These are phyloP conservation scores for Eremochloa ophiuroides DNA, from an alignment of 176 grass and related monocot genomes.

Conservation along the genomic window DNA sequence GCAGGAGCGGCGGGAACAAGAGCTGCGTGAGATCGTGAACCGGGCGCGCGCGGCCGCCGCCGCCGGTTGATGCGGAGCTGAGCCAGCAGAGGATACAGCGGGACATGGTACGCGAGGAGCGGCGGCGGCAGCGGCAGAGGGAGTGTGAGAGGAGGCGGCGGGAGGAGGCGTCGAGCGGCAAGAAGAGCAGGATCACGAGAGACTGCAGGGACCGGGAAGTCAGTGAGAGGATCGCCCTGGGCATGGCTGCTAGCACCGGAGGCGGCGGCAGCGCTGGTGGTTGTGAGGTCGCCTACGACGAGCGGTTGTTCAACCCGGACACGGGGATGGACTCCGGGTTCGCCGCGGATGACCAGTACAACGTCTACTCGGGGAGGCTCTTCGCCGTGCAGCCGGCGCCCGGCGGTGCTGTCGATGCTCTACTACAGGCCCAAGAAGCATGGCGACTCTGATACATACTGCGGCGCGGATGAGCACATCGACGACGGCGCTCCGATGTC, in stretches of 20 bases:
- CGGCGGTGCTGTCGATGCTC: slow-evolving; percentile 19
- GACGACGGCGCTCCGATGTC: no score
- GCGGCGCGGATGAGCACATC: not conserved
- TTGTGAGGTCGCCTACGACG: slow-evolving; percentile 47
- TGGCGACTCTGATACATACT: slow-evolving; percentile 15
- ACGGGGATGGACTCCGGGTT: slow-evolving; percentile 47
- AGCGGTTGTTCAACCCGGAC: slow-evolving; percentile 55
- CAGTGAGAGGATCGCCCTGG: slow-evolving; percentile 59
- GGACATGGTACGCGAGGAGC: slow-evolving; percentile 35
- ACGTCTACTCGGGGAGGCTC: slow-evolving; percentile 43
- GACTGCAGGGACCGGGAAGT: slow-evolving; percentile 83
- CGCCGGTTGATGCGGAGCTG: not conserved
- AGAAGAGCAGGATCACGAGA: slow-evolving; percentile 74
- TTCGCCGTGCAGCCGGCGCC: slow-evolving; percentile 30
- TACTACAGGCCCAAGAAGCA: slow-evolving; percentile 33
- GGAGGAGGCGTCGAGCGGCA: slow-evolving; percentile 42
- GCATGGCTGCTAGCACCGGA: slow-evolving; percentile 49
- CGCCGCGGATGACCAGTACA: slow-evolving; percentile 35
- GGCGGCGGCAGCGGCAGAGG: slow-evolving; percentile 34
- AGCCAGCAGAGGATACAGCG: not conserved
- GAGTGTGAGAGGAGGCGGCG: slow-evolving; percentile 37
- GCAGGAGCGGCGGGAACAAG: not conserved
- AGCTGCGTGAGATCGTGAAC: slow-evolving; percentile 24
- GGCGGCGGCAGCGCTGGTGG: not conserved
- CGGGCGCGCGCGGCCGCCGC: not conserved